Evolutionary conservation across 176 grass and related monocot species (phyloP).

Genomic region (sorghum (Sorghum bicolor)): DNA sequence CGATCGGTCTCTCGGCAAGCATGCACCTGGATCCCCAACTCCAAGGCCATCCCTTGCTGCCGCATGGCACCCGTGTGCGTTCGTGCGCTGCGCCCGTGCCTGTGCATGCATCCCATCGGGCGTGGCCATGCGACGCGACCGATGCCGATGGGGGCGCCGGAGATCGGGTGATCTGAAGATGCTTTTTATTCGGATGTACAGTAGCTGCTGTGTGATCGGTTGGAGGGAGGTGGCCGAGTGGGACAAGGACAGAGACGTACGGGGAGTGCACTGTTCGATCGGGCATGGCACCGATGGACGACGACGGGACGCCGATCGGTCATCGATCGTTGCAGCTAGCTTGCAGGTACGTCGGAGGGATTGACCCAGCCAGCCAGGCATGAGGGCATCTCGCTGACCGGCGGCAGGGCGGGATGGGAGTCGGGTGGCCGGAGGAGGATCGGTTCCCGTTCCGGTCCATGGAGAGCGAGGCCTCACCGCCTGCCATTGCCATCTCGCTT

Average conservation of each 20-base stretch:
- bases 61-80: no score
- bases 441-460: not conserved
- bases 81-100: no score
- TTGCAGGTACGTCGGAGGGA: no score
- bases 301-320: not conserved
- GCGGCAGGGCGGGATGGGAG: constrained; percentile 18
- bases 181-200: not conserved
- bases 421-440: not conserved
- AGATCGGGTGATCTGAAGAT: constrained; percentile 17
- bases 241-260: not conserved
- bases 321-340: not conserved
- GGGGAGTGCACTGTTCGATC: not conserved
- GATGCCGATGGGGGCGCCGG: no score
- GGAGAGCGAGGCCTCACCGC: not conserved
- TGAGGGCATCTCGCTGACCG: not conserved
- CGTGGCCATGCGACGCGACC: no score
- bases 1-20: not conserved
- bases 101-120: no score
- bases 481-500: not conserved
- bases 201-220: not conserved
- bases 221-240: not conserved
- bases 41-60: constrained; percentile 19
- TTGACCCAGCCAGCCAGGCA: not conserved
- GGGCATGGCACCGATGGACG: not conserved
- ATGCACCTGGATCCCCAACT: not conserved